Evolutionary conservation across 192 early-diverging fungal species (phyloP), one percentile per base, ranked within the genome.

Genomic region (Cladochytrium replicatum): DNA sequence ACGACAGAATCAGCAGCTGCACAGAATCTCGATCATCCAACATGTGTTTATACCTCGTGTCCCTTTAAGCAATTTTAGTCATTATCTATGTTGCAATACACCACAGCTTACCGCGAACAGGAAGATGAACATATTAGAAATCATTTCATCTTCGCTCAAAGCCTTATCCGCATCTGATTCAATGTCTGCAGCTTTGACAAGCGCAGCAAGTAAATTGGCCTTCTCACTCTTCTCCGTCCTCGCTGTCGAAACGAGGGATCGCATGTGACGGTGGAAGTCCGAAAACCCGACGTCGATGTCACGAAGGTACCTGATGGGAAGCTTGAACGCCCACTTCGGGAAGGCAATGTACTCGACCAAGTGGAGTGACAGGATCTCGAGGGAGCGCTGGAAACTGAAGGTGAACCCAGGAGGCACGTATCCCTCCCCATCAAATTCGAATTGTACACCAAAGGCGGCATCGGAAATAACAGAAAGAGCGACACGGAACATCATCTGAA

Each of bases 111-210:
- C n/a, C n/a, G 77, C 77, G 59, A 77, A 72, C 15, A 74, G 59
- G 4, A 80, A 57, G n/a, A 68, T 54, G 8, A 70, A 60, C 8
- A 67, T 32, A 34, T 80, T 74, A 11, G 59, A 66, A 21, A 64
- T 47, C 0, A 80, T 32, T 19, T 68, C 74, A 0, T 42, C 32
- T 30, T 60, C 43, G 29, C 40, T 51, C 26, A 60, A 38, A 6
- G 13, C 25, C 8, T 9, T 41, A 13, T 53, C 31, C 19, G 26
- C 55, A n/a, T 4, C 15, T 31, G 21, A 26, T 17, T 51, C 48
- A 4, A 11, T 48, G 24, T 30, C n/a, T 27, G 54, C 34, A 9
- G 63, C 48, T 28, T 43, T 31, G 9, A 52, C 54, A 2, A 66
- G 48, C 44, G 48, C 30, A 21, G 43, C 39, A 5, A 66, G 54